Conservation (phyloP, 352 stramenopile genomes). For the Thraustotheca clavata region DNA sequence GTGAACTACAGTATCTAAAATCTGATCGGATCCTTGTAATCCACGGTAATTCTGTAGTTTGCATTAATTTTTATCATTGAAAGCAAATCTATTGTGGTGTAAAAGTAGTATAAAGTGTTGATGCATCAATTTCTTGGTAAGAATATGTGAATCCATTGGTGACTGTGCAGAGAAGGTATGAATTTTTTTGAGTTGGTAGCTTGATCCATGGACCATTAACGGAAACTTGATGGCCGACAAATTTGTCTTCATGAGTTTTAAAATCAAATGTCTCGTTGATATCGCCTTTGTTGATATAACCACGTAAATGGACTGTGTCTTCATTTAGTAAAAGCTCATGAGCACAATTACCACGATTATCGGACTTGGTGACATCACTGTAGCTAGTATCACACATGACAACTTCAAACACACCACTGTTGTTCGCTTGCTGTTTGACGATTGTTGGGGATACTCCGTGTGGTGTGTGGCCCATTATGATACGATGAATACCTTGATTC, state of each 20-base stretch:
- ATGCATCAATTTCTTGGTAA: background rate
- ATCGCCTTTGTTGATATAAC: background rate
- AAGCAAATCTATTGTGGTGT: background rate
- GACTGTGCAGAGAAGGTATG: background rate
- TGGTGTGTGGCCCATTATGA: constrained; percentile 90
- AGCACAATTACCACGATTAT: constrained; percentile 75
- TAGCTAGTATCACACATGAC: constrained; percentile 92
- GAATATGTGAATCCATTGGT: background rate
- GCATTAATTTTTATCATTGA: background rate
- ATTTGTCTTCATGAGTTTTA: background rate
- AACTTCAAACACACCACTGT: constrained; percentile 55
- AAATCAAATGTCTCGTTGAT: background rate
- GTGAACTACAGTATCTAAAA: background rate
- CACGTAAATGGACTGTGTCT: constrained; percentile 28
- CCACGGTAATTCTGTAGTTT: background rate
- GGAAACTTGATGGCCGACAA: background rate
- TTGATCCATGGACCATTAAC: background rate
- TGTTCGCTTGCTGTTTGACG: constrained; percentile 37
- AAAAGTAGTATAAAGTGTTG: background rate
- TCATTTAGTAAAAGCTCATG: constrained; percentile 67
- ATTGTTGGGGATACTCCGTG: constrained; percentile 88
- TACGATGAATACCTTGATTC: constrained; percentile 62
- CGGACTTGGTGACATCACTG: constrained; percentile 52
- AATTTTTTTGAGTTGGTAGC: background rate
- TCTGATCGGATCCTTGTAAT: background rate